Base-by-base conservation (phyloP, 2,329 filamentous ascomycete species). In the Cryphonectria radicalis region DNA sequence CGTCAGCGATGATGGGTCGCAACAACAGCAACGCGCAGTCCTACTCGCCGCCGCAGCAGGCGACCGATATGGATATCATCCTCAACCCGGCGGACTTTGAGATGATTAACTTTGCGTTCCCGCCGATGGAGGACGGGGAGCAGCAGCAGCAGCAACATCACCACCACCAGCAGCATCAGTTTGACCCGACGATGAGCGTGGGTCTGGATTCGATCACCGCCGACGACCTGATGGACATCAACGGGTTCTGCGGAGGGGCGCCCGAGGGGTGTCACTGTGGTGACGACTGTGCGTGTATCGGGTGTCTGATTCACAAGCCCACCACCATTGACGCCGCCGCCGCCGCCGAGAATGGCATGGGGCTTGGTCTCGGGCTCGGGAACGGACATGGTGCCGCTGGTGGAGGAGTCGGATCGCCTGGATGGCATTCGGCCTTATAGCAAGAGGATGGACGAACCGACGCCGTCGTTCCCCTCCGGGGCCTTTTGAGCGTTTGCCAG, bases 221-320 rank as follows among this genome's bases (percentile, higher is more conserved):
- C 19, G 46, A 50, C 46, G 66, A 67, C 2, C 40, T 73, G 17
- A 57, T 73, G 22, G 71, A 73, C 32, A 68, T 73, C 57, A 69
- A 66, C 14, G 71, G 71, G 35, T 60, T 73, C 57, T 73, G 71
- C 42, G 71, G 69, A 5, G 71, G 71, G 5, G 65, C 70, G 46
- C 66, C 69, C 4, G 71, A 71, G 13, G 71, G 69, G 3, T 90
- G 88, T 75, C 86, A 85, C 0, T 90, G 88, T 70, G 88, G 88
- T 11, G 87, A 90, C 71, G 87, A 88, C 73, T 90, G 88, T 70
- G 81, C 86, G 72, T 90, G 88, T 74, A 78, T 89, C 2, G 88
- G 87, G 4, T 90, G 88, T 74, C 81, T 84, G 66, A 87, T 89
- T 66, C 88, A 90, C 69, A 81, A 80, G 42, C 66, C 71, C 25